A percentile compares a stretch with the other conserved stretches of the same genome.
These are phyloP conservation scores for Colletotrichum agaves DNA, from an alignment of 2,329 filamentous ascomycete genomes.

Conservation along the genomic window DNA sequence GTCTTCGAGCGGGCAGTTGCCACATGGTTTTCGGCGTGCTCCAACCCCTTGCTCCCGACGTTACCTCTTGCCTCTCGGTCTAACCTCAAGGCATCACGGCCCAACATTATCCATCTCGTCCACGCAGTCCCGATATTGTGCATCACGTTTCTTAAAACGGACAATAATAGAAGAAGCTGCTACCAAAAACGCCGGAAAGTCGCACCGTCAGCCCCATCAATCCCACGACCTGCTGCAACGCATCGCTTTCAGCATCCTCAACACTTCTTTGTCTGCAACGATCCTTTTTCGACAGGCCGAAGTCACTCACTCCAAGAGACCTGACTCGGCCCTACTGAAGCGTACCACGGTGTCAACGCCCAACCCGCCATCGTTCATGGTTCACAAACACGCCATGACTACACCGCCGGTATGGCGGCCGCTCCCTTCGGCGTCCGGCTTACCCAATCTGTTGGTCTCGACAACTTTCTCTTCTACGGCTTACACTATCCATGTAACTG, in stretches of 20 bases:
- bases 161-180: background rate
- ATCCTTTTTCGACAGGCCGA: background rate
- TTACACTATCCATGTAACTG: constrained; percentile 76
- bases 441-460: constrained; percentile 74
- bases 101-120: too few relatives aligned
- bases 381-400: constrained; percentile 43
- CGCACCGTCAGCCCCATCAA: constrained; percentile 3
- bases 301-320: background rate
- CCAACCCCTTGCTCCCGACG: too few relatives aligned
- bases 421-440: constrained; percentile 53
- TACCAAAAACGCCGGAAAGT: background rate
- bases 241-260: background rate
- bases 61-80: too few relatives aligned
- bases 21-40: background rate
- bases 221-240: constrained; percentile 6
- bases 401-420: constrained; percentile 56
- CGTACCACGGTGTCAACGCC: background rate
- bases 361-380: background rate
- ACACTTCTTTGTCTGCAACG: background rate
- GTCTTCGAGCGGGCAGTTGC: background rate
- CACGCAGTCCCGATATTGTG: background rate
- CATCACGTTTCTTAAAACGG: background rate
- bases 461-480: constrained; percentile 62
- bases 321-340: background rate
- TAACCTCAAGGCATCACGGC: background rate